phyloP scores from a whole-genome alignment of 441 rosid species.

The Flueggea neowawraea region DNA sequence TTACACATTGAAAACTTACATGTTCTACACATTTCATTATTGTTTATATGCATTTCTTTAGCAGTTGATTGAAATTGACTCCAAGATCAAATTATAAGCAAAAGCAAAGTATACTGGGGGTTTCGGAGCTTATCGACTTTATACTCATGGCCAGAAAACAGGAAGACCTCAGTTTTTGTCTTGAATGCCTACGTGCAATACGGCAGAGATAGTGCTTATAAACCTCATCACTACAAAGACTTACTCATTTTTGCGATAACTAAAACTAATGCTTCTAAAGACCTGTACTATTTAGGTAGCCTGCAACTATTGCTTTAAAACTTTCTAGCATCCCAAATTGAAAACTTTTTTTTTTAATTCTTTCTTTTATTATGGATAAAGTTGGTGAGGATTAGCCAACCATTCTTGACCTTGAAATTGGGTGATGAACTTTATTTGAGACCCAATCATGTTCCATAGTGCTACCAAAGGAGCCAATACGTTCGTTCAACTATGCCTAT shows the following conservation, averaged over 20 bases:
- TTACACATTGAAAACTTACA: background rate
- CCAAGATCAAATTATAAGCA: too few species aligned
- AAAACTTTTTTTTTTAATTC: too few species aligned
- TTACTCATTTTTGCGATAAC: conserved; percentile 15
- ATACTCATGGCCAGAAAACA: conserved; percentile 11
- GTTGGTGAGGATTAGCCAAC: background rate
- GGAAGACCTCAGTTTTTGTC: conserved; percentile 13
- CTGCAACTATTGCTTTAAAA: background rate
- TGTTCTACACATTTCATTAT: conserved; percentile 8
- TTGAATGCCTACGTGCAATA: background rate
- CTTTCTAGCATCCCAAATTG: background rate
- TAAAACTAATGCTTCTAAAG: conserved; percentile 7
- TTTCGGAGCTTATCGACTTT: background rate
- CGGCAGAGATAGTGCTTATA: conserved; percentile 5
- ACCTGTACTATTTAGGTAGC: background rate
- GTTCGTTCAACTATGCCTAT: background rate
- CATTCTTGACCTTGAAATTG: background rate
- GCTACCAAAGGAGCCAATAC: conserved; percentile 1
- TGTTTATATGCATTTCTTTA: conserved; percentile 7
- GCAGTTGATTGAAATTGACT: background rate
- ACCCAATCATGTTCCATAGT: background rate
- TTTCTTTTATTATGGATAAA: too few species aligned
- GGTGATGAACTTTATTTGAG: too few species aligned
- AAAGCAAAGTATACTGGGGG: too few species aligned
- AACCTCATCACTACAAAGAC: conserved; percentile 1